A percentile compares a stretch with the other conserved stretches of the same genome.
Conservation (phyloP, 208 protist species). For the Entamoeba nuttalli region DNA sequence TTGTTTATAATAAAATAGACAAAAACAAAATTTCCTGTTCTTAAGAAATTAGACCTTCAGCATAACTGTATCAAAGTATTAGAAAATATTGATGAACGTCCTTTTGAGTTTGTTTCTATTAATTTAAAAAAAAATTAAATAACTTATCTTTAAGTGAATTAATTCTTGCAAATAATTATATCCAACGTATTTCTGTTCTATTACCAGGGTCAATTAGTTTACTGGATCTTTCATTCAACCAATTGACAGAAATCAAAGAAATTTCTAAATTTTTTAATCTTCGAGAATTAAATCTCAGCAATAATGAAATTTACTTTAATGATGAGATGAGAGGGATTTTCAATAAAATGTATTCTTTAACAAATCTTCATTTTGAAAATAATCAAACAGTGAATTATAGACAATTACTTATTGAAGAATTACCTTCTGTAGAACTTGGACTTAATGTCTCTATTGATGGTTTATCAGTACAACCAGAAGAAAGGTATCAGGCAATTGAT, state of each 20-base stretch:
- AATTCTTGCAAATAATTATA: background rate
- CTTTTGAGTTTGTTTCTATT: background rate
- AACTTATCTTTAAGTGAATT: background rate
- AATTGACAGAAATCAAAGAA: background rate
- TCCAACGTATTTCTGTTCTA: background rate
- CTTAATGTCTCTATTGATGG: background rate
- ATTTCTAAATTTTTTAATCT: background rate
- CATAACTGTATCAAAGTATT: background rate
- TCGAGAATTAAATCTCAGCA: background rate
- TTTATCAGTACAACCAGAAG: background rate
- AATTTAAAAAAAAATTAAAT: background rate
- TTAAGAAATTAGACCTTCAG: background rate
- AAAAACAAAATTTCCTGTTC: background rate
- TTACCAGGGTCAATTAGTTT: background rate
- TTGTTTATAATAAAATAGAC: background rate
- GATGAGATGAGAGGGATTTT: background rate
- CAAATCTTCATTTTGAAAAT: background rate
- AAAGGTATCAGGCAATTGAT: background rate
- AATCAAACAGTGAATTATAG: background rate
- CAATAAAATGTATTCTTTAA: background rate
- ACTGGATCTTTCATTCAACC: background rate
- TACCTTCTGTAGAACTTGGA: background rate
- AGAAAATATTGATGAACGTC: background rate
- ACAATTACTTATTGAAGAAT: background rate
- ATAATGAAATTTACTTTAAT: background rate